These are phyloP conservation scores for Melocanna baccifera DNA, from an alignment of 176 grass and related monocot species.

Conservation along the genomic window DNA sequence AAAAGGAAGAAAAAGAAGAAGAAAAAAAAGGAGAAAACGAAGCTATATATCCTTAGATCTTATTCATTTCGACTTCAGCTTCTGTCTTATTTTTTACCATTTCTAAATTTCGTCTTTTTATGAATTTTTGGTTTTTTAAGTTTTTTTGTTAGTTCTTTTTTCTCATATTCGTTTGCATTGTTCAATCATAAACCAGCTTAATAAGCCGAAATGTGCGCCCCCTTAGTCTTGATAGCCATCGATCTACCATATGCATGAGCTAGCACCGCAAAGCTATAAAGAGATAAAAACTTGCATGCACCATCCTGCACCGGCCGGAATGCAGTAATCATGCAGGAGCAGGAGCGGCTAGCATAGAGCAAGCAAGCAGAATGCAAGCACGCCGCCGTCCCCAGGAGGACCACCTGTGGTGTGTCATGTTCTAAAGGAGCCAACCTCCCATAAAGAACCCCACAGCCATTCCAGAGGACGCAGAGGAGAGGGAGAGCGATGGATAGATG, in stretches of 20 bases:
- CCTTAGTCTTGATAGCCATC: background rate
- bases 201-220: too few relatives aligned
- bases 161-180: too few relatives aligned
- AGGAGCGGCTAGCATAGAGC: background rate
- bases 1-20: background rate
- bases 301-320: conserved; percentile 17
- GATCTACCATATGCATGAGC: background rate
- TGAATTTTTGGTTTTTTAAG: too few relatives aligned
- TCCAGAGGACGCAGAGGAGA: conserved; percentile 32
- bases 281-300: conserved; percentile 28
- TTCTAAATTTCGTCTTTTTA: too few relatives aligned
- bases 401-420: conserved; percentile 49
- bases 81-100: too few relatives aligned
- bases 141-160: too few relatives aligned
- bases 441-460: conserved; percentile 37
- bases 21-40: background rate
- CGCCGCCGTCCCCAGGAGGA: conserved; percentile 51
- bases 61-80: too few relatives aligned
- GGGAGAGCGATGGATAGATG: conserved; percentile 34
- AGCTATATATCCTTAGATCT: too few relatives aligned
- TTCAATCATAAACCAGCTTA: too few relatives aligned
- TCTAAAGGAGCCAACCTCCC: conserved; percentile 61
- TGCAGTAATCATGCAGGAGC: conserved; percentile 37
- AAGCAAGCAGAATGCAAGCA: conserved; percentile 24
- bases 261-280: conserved; percentile 13